phyloP scores from a whole-genome alignment of 768 basidiomycete genomes.

The Rubroboletus pulcherrimus region DNA sequence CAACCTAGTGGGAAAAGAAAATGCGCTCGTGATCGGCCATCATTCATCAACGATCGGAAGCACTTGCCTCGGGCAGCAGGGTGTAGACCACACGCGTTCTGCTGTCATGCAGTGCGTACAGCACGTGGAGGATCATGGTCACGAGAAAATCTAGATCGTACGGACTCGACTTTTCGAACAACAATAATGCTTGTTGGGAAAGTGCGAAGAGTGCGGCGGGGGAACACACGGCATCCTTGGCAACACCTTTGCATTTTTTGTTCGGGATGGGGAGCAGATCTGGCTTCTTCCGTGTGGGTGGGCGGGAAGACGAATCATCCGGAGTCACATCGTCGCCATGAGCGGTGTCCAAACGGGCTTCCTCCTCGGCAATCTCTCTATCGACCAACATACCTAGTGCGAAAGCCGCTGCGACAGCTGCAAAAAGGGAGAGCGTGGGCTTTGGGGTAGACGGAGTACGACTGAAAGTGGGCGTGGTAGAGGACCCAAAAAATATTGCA shows the following conservation, averaged over 20 bases:
- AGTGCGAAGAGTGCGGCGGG: conserved; percentile 44
- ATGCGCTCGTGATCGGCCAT: conserved; percentile 13
- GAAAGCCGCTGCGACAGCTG: conserved; percentile 52
- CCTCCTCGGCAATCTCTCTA: conserved; percentile 27
- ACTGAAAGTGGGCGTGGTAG: conserved; percentile 8
- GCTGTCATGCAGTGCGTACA: conserved; percentile 52
- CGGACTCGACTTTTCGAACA: conserved; percentile 40
- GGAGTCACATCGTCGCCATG: conserved; percentile 14
- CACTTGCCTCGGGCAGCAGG: conserved; percentile 27
- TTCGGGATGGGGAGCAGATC: conserved; percentile 11
- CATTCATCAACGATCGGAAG: conserved; percentile 27
- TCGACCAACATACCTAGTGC: conserved; percentile 53
- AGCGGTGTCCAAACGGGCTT: conserved; percentile 22
- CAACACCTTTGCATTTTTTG: conserved; percentile 26
- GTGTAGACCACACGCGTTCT: conserved; percentile 39
- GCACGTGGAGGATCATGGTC: conserved; percentile 55
- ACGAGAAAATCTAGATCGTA: conserved; percentile 57
- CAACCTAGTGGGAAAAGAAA: conserved; percentile 39
- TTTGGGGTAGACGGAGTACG: conserved; percentile 12
- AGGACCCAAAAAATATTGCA: conserved; percentile 30
- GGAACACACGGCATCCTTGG: conserved; percentile 28
- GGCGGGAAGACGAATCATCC: conserved; percentile 26
- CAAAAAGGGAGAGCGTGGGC: conserved; percentile 46
- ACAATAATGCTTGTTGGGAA: conserved; percentile 44
- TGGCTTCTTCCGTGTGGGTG: conserved; percentile 21